phyloP scores from a whole-genome alignment of 1,284 basidiomycete genomes.

The Ustilago shanxiensis region DNA sequence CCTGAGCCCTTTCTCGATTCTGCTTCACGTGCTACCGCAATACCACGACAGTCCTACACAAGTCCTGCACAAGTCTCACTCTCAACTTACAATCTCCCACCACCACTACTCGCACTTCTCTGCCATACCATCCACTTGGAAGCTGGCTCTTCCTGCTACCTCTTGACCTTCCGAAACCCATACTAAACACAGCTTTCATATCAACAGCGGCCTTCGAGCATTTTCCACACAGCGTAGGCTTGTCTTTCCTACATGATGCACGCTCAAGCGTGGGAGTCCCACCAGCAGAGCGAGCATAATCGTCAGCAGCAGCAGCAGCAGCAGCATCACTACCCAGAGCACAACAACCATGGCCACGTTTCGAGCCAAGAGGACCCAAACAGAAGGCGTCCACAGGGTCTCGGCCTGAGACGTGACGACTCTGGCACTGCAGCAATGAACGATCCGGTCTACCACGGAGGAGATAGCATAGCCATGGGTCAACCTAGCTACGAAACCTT shows the following conservation, averaged over 20 bases:
- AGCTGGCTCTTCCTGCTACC: slow-evolving; percentile 20
- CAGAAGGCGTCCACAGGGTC: slow-evolving; percentile 1
- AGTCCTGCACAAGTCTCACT: not conserved
- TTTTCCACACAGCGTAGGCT: not conserved
- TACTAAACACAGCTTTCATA: not conserved
- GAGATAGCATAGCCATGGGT: slow-evolving; percentile 22
- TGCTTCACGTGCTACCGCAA: not conserved
- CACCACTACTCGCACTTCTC: not conserved
- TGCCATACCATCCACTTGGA: not conserved
- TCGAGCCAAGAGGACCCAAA: not conserved
- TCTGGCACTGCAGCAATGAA: not conserved
- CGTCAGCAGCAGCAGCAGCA: not conserved
- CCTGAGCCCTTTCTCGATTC: no score
- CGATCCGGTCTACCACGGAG: not conserved
- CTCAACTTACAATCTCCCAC: not conserved
- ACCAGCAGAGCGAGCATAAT: not conserved
- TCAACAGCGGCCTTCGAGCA: not conserved
- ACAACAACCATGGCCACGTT: not conserved
- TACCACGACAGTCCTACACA: not conserved
- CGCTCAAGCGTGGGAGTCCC: not conserved
- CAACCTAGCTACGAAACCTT: slow-evolving; percentile 26
- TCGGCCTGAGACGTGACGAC: slow-evolving; percentile 12
- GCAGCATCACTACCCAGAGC: not conserved
- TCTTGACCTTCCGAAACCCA: not conserved
- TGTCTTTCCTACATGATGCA: not conserved